Evolutionary conservation across 1,284 basidiomycete species (phyloP).

Genomic region (Cystobasidium sp.): DNA sequence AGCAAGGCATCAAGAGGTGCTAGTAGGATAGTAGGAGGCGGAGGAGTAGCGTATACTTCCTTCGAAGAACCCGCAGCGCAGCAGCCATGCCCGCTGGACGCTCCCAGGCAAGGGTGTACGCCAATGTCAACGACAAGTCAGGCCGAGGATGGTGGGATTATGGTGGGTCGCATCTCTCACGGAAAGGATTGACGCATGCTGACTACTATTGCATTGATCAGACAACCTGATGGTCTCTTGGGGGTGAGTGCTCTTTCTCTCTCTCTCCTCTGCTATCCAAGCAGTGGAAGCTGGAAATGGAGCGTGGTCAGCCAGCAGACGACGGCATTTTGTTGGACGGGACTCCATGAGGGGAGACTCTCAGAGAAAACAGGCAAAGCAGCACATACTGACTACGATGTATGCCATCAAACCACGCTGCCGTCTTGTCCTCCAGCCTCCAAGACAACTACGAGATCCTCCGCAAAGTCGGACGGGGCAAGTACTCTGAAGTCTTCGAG

Average conservation of each 20-base stretch:
- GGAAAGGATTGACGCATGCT: constrained; percentile 15
- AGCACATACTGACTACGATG: no score
- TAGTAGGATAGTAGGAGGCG: no score
- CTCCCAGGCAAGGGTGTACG: constrained; percentile 62
- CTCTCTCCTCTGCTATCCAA: background rate
- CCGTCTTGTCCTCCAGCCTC: constrained; percentile 51
- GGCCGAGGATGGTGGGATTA: constrained; percentile 68
- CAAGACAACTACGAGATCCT: constrained; percentile 99
- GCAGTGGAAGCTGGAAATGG: background rate
- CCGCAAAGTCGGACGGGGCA: constrained; percentile 92
- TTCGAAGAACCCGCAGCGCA: background rate
- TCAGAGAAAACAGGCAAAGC: background rate
- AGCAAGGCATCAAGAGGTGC: no score
- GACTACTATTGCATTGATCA: constrained; percentile 52
- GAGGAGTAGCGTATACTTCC: no score
- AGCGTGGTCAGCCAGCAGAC: constrained; percentile 10
- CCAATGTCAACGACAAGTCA: constrained; percentile 65
- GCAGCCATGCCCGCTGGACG: constrained; percentile 22
- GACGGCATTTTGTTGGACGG: background rate
- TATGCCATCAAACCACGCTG: background rate
- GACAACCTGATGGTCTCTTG: constrained; percentile 92
- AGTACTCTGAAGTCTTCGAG: constrained; percentile 98
- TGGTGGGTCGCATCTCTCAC: constrained; percentile 57
- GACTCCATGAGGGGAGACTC: background rate
- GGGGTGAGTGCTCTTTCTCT: constrained; percentile 62